Percentiles rank a stretch among this genome's conserved stretches.
Evolutionary conservation across 2,329 filamentous ascomycete genomes (phyloP).

Genomic region (Arthrinium puccinioides): DNA sequence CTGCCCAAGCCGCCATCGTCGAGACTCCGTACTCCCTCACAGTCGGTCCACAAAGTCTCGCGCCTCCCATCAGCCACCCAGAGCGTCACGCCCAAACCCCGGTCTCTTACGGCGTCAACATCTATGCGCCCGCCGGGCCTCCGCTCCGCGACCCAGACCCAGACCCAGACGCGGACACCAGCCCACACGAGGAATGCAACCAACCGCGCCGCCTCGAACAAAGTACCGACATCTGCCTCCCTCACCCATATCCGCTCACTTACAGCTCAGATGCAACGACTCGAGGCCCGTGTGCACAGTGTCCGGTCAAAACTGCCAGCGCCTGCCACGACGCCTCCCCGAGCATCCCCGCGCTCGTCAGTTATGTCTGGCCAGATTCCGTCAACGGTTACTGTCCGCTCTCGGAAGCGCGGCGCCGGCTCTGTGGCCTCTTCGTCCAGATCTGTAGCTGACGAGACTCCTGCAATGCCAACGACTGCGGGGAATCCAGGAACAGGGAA

Average conservation of each 20-base stretch:
- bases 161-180: constrained; percentile 24
- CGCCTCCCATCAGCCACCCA: constrained; percentile 47
- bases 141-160: constrained; percentile 38
- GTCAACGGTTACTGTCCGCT: constrained; percentile 56
- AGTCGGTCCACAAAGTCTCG: constrained; percentile 32
- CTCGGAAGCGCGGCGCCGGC: constrained; percentile 59
- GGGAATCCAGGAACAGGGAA: constrained; percentile 30
- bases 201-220: constrained; percentile 37
- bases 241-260: constrained; percentile 88
- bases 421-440: constrained; percentile 44
- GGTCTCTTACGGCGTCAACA: constrained; percentile 28
- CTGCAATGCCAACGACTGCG: constrained; percentile 36
- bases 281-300: constrained; percentile 88
- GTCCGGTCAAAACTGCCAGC: constrained; percentile 87
- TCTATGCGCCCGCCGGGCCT: constrained; percentile 28
- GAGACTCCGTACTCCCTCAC: constrained; percentile 28
- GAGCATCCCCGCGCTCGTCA: constrained; percentile 63
- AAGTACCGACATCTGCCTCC: constrained; percentile 56
- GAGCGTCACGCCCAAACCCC: constrained; percentile 47
- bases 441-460: constrained; percentile 42
- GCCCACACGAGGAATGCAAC: constrained; percentile 30
- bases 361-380: constrained; percentile 30
- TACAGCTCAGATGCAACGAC: constrained; percentile 93
- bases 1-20: constrained; percentile 42
- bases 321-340: constrained; percentile 69